A percentile compares a stretch with the other conserved stretches of the same genome.
phyloP scores from a whole-genome alignment of 176 grass and related monocot species.

The Tillandsia fasciculata region DNA sequence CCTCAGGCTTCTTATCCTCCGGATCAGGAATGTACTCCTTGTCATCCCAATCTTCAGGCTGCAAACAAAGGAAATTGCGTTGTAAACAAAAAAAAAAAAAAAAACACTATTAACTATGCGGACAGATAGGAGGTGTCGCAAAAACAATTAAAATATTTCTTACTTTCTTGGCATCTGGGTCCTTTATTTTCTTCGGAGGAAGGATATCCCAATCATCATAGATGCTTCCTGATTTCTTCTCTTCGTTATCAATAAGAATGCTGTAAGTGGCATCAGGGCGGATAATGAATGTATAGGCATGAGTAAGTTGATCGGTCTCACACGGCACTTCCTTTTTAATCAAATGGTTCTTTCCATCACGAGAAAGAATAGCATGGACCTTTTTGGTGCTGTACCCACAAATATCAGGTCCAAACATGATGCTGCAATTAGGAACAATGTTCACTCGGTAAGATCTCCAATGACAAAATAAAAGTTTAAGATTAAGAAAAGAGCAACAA shows the following conservation, averaged over 20 bases:
- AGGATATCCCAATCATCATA: slow-evolving; percentile 91
- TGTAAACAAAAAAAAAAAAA: background rate
- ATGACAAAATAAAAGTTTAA: background rate
- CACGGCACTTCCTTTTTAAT: slow-evolving; percentile 93
- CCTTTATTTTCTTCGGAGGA: slow-evolving; percentile 62
- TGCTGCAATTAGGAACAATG: slow-evolving; percentile 25
- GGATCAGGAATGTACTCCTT: slow-evolving; percentile 53
- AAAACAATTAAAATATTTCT: background rate
- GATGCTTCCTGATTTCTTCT: slow-evolving; percentile 77
- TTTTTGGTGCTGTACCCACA: slow-evolving; percentile 52
- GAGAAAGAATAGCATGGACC: slow-evolving; percentile 59
- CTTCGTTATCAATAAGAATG: slow-evolving; percentile 73
- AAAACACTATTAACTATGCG: background rate
- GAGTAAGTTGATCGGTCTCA: slow-evolving; percentile 72
- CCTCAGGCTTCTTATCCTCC: slow-evolving; percentile 65
- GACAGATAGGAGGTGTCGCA: background rate
- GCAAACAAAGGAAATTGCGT: background rate
- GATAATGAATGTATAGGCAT: slow-evolving; percentile 82
- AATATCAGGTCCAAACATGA: slow-evolving; percentile 73
- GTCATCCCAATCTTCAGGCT: slow-evolving; percentile 75
- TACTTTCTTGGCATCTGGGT: slow-evolving; percentile 80
- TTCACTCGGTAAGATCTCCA: background rate
- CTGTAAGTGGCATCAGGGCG: slow-evolving; percentile 73
- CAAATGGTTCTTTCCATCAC: slow-evolving; percentile 69
- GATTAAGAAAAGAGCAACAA: no score